Evolutionary conservation across 2,329 filamentous ascomycete genomes (phyloP), one percentile per base, ranked within the genome.

Genomic region (Pleochaeta shiraiana): DNA sequence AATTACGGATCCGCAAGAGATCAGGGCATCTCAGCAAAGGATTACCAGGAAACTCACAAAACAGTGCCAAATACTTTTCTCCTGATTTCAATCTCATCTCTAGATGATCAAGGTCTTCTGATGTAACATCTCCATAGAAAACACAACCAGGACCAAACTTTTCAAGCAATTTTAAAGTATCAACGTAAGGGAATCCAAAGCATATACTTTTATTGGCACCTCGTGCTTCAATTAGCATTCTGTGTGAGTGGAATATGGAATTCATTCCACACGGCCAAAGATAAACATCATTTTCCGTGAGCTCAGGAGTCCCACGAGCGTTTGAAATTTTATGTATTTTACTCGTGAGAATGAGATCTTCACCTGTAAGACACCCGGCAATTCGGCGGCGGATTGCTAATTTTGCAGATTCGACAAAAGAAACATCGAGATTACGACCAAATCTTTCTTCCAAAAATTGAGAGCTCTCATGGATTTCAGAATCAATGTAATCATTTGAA

Each of bases 131-230:
- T 2, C 92, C 92, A 74, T 95, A 96, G 73, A 97, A 97, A 1
- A 86, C 74, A 66, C 86, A 91, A 0, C 92, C 92, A 0, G 90
- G 87, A 0, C 92, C 93, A 74, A 95, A 97, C 74, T 97, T 98
- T 73, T 97, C 79, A 4, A 97, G 77, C 62, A 96, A 89, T 74
- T 98, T 98, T 64, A 97, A 80, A 0, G 93, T 96, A 74, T 98
- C 93, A 63, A 96, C 89, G 70, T 98, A 98, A 0, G 93, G 90
- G 70, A 98, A 98, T n/a, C 93, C 93, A 71, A 90, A 96, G 71
- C 87, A 91, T 72, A 98, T 84, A 73, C 90, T 95, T 74, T 88
- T 87, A 66, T 82, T 72, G 7, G 79, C 76, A 2, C 84, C 83
- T 43, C 85, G 82, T 0, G 83, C 79, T 63, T 78, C 77, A 67